Evolutionary conservation across 2,329 filamentous ascomycete species (phyloP).

Genomic region (Pyricularia sp.): DNA sequence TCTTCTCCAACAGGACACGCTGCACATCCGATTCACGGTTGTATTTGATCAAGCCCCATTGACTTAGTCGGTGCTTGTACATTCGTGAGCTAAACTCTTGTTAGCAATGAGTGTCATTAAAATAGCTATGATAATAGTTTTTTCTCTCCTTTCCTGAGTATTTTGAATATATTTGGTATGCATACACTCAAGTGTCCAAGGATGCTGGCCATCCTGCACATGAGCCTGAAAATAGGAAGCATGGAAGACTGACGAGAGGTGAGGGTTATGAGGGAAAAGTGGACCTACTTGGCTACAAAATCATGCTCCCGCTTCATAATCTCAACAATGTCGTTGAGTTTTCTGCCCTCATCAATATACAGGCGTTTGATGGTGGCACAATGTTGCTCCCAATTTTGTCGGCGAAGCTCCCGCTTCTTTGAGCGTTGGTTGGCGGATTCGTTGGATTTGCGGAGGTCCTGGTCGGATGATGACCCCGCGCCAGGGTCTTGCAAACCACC

Average conservation of each 20-base stretch:
- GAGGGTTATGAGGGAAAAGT: background rate
- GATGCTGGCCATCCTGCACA: background rate
- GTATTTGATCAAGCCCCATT: slow-evolving; percentile 6
- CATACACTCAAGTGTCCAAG: no score
- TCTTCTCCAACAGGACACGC: background rate
- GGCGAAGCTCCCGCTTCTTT: background rate
- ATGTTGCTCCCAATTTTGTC: slow-evolving; percentile 4
- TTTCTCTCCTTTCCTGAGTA: background rate
- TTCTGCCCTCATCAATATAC: slow-evolving; percentile 4
- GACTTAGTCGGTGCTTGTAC: slow-evolving; percentile 5
- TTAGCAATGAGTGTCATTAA: background rate
- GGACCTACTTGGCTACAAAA: slow-evolving; percentile 4
- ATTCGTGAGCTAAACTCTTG: background rate
- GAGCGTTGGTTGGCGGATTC: background rate
- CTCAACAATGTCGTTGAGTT: slow-evolving; percentile 2
- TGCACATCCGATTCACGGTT: slow-evolving; percentile 5
- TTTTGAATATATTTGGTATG: background rate
- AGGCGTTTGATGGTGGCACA: slow-evolving; percentile 2
- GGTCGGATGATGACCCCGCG: background rate
- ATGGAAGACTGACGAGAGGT: background rate
- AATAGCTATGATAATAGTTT: background rate
- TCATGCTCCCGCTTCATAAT: slow-evolving; percentile 3
- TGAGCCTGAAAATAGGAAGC: background rate
- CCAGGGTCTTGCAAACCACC: background rate
- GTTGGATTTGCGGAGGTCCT: background rate